These are phyloP conservation scores for Przewalskia tangutica DNA, from an alignment of 257 asterid genomes.

Conservation along the genomic window DNA sequence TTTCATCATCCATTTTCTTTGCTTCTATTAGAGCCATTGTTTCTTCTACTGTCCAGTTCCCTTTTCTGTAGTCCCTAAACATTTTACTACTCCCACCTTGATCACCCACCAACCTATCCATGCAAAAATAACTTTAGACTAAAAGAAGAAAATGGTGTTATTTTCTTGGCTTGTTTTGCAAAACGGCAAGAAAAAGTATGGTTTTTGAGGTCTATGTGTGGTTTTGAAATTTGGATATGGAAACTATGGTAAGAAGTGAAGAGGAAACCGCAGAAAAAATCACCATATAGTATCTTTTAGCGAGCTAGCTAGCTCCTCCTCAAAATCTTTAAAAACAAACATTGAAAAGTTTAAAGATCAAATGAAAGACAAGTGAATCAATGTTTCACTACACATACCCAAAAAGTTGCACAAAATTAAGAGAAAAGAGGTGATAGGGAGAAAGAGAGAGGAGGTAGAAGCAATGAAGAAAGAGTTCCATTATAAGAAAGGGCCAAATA, in stretches of 20 bases:
- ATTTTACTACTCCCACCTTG: slow-evolving; percentile 19
- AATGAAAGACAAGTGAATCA: slow-evolving; percentile 14
- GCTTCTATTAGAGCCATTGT: slow-evolving; percentile 82
- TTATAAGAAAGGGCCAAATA: slow-evolving; percentile 16
- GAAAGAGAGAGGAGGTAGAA: neutral
- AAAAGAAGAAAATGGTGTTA: neutral
- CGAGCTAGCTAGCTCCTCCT: neutral
- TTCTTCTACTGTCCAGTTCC: slow-evolving; percentile 86
- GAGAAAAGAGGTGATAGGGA: neutral
- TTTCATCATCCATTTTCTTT: slow-evolving; percentile 76
- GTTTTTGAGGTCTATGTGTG: neutral
- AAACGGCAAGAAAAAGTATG: neutral
- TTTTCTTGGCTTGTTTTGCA: neutral
- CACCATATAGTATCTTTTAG: neutral
- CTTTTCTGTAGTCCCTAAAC: slow-evolving; percentile 73
- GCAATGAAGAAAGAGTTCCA: slow-evolving; percentile 1
- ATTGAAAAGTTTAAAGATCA: slow-evolving; percentile 8
- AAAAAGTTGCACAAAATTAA: neutral
- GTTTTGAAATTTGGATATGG: neutral
- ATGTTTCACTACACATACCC: slow-evolving; percentile 3
- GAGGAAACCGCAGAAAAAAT: neutral
- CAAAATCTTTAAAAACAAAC: neutral
- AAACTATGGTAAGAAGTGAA: neutral
- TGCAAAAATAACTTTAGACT: slow-evolving; percentile 14
- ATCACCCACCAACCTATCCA: slow-evolving; percentile 38